Evolutionary conservation across 2,329 filamentous ascomycete species (phyloP).

Genomic region (Clarireedia homoeocarpa): DNA sequence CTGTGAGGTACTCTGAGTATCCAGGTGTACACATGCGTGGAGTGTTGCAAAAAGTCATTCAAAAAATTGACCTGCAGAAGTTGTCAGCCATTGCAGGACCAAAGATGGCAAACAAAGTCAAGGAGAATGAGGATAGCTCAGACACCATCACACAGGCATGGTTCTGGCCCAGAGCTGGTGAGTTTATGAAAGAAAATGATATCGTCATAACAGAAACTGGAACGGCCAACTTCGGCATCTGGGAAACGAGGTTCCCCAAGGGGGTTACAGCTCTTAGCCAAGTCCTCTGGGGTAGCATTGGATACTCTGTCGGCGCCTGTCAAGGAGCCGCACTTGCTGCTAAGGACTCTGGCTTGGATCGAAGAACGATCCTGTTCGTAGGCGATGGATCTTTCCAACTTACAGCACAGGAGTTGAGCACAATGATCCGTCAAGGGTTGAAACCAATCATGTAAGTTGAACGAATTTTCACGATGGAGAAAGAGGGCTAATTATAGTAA

Average conservation of each 20-base stretch:
- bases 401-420: constrained; percentile 75
- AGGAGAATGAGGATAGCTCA: constrained; percentile 33
- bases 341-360: constrained; percentile 50
- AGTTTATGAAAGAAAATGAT: constrained; percentile 65
- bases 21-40: constrained; percentile 70
- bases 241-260: constrained; percentile 72
- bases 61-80: constrained; percentile 47
- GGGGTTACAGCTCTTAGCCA: constrained; percentile 76
- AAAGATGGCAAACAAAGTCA: constrained; percentile 44
- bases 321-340: constrained; percentile 68
- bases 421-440: constrained; percentile 69
- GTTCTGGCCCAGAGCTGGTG: constrained; percentile 70
- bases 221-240: constrained; percentile 81
- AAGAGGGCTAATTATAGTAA: background rate
- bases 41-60: constrained; percentile 63
- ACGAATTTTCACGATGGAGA: background rate
- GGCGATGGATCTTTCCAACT: constrained; percentile 84
- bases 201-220: constrained; percentile 69
- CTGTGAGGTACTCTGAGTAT: constrained; percentile 72
- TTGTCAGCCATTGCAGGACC: constrained; percentile 49
- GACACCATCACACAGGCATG: constrained; percentile 57
- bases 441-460: constrained; percentile 64
- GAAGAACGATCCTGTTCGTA: constrained; percentile 75
- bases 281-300: constrained; percentile 64
- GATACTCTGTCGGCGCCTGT: constrained; percentile 54